Conservation (phyloP, 768 basidiomycete genomes). For the Suillus alpinus region DNA sequence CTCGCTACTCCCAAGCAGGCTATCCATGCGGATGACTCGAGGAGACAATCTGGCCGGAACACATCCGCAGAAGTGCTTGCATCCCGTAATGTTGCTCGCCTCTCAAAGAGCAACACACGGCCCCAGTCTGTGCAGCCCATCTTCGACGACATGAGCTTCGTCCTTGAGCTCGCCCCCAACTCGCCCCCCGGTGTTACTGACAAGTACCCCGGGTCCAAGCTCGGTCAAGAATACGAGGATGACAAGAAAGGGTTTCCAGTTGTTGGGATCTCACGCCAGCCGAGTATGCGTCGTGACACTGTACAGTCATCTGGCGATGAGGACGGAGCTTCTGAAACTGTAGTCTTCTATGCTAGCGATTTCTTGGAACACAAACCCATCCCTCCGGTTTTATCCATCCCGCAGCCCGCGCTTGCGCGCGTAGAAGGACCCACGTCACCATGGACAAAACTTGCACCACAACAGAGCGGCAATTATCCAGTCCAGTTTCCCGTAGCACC, state of each 20-base stretch:
- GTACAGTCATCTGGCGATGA: conserved; percentile 14
- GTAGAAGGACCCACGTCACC: conserved; percentile 12
- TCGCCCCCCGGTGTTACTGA: conserved; percentile 37
- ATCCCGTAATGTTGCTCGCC: background rate
- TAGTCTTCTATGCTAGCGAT: conserved; percentile 13
- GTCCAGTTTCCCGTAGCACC: conserved; percentile 8
- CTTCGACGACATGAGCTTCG: conserved; percentile 42
- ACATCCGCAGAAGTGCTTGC: conserved; percentile 11
- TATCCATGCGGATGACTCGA: conserved; percentile 13
- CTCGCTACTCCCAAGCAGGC: conserved; percentile 39
- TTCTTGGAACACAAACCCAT: conserved; percentile 31
- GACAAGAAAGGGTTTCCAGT: conserved; percentile 24
- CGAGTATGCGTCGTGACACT: conserved; percentile 14
- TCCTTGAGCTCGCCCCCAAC: conserved; percentile 50
- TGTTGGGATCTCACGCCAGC: conserved; percentile 23
- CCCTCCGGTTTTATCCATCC: conserved; percentile 23
- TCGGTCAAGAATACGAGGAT: conserved; percentile 21
- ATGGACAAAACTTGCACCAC: conserved; percentile 24
- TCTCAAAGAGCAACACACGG: conserved; percentile 13
- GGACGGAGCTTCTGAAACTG: background rate
- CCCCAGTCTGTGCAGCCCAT: conserved; percentile 27
- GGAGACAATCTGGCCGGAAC: conserved; percentile 10
- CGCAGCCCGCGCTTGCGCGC: conserved; percentile 9
- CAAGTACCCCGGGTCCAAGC: conserved; percentile 24
- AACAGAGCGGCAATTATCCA: background rate